Conservation (phyloP, 129 eudicot species). For the Smallanthus sonchifolius region DNA sequence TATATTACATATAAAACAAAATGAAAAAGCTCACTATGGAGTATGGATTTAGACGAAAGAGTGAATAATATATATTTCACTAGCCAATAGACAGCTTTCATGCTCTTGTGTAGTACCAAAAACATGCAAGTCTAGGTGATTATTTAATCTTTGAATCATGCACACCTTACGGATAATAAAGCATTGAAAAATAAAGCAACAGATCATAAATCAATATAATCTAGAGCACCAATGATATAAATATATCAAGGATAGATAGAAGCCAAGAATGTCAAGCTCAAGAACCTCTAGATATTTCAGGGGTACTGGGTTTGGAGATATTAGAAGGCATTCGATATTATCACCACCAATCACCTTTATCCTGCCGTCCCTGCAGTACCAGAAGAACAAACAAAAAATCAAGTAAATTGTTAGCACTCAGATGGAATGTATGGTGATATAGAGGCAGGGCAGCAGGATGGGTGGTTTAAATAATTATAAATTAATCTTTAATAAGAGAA, state of each 20-base stretch:
- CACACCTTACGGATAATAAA: not conserved
- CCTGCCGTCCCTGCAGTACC: slow-evolving; percentile 52
- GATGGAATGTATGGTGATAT: not conserved
- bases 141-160: not conserved
- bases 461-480: slow-evolving; percentile 1
- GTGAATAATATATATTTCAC: not conserved
- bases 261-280: slow-evolving; percentile 24
- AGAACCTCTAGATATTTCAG: slow-evolving; percentile 55
- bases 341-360: slow-evolving; percentile 64
- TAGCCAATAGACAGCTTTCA: slow-evolving; percentile 1
- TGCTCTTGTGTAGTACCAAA: slow-evolving; percentile 5
- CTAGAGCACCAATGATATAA: slow-evolving; percentile 4
- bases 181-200: not conserved
- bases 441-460: not conserved
- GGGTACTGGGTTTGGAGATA: slow-evolving; percentile 43
- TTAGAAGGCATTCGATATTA: slow-evolving; percentile 58
- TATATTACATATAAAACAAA: slow-evolving; percentile 15
- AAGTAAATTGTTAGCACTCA: not conserved
- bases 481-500: not conserved
- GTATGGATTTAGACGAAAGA: not conserved
- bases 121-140: slow-evolving; percentile 12
- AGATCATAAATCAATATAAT: not conserved
- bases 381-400: slow-evolving; percentile 11
- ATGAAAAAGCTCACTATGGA: not conserved
- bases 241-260: not conserved